A percentile compares a stretch with the other conserved stretches of the same genome.
phyloP scores from a whole-genome alignment of 139 green algal genomes.

The Pycnococcus provasolii region DNA sequence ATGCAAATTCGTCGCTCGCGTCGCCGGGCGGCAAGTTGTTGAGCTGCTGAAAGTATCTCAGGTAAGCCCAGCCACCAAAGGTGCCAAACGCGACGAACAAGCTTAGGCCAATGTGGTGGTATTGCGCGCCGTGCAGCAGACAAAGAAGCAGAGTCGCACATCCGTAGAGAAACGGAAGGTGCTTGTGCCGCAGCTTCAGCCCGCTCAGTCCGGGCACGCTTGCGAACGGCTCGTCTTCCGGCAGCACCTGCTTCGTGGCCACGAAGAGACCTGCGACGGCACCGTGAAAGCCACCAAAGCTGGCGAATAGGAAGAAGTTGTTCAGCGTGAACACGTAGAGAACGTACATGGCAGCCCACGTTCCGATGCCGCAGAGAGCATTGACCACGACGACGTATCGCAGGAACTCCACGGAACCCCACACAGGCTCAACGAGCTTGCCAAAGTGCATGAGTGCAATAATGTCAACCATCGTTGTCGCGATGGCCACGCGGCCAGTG shows the following conservation, averaged over 20 bases:
- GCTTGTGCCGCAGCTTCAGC: slow-evolving; percentile 6
- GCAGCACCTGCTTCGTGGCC: slow-evolving; percentile 4
- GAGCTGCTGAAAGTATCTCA: slow-evolving; percentile 20
- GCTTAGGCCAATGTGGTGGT: slow-evolving; percentile 18
- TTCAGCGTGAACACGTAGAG: slow-evolving; percentile 13
- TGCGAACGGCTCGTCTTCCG: slow-evolving; percentile 7
- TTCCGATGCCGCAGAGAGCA: neutral
- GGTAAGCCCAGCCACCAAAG: slow-evolving; percentile 16
- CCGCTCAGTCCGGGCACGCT: neutral
- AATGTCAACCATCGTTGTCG: neutral
- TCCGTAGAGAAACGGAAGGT: slow-evolving; percentile 6
- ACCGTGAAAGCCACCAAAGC: slow-evolving; percentile 21
- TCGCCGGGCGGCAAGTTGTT: too few species aligned
- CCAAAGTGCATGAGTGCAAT: slow-evolving; percentile 13
- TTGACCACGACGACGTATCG: slow-evolving; percentile 16
- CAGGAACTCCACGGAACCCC: slow-evolving; percentile 11
- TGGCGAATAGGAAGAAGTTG: slow-evolving; percentile 22
- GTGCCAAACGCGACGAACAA: slow-evolving; percentile 17
- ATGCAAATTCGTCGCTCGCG: too few species aligned
- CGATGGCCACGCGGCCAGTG: neutral
- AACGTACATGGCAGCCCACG: slow-evolving; percentile 11
- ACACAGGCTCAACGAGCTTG: slow-evolving; percentile 10
- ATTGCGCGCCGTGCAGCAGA: slow-evolving; percentile 3
- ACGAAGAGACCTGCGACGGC: slow-evolving; percentile 12
- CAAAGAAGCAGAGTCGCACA: neutral